Conservation (phyloP, 1,139 yeast species). For the Cylindricascospora bacillispora region DNA sequence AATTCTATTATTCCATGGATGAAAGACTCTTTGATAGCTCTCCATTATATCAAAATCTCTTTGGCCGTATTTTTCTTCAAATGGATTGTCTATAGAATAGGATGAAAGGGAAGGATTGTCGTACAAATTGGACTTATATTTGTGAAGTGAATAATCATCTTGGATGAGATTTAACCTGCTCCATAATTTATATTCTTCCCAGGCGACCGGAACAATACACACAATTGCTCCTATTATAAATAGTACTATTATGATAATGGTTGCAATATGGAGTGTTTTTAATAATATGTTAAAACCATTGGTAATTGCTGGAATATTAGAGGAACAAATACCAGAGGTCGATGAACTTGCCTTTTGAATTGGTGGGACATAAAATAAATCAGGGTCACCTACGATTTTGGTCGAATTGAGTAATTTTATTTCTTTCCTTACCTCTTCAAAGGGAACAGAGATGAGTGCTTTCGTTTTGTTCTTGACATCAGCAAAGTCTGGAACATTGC, state of each 20-base stretch:
- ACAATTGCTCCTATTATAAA: slow-evolving; percentile 31
- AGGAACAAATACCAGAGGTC: slow-evolving; percentile 14
- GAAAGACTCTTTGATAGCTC: slow-evolving; percentile 22
- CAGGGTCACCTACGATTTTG: slow-evolving; percentile 7
- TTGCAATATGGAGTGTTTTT: slow-evolving; percentile 24
- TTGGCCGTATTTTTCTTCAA: neutral
- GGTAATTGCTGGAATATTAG: slow-evolving; percentile 19
- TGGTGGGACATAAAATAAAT: neutral
- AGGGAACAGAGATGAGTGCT: slow-evolving; percentile 37
- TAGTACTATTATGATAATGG: slow-evolving; percentile 30
- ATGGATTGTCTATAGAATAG: neutral
- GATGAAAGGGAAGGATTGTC: too few relatives aligned
- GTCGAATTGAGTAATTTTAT: slow-evolving; percentile 24
- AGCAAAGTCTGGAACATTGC: slow-evolving; percentile 45
- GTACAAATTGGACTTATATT: neutral
- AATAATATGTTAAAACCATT: slow-evolving; percentile 26
- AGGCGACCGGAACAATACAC: slow-evolving; percentile 32
- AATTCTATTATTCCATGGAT: slow-evolving; percentile 15
- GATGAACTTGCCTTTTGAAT: neutral
- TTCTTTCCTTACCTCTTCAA: slow-evolving; percentile 36
- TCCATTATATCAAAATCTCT: slow-evolving; percentile 18
- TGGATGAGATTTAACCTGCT: slow-evolving; percentile 27
- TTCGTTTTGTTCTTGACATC: slow-evolving; percentile 41
- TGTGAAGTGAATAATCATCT: slow-evolving; percentile 4
- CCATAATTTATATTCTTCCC: slow-evolving; percentile 41